Percentiles rank a stretch among this genome's conserved stretches.
phyloP scores from a whole-genome alignment of 2,329 filamentous ascomycete genomes.

The Diaporthe citriasiana region DNA sequence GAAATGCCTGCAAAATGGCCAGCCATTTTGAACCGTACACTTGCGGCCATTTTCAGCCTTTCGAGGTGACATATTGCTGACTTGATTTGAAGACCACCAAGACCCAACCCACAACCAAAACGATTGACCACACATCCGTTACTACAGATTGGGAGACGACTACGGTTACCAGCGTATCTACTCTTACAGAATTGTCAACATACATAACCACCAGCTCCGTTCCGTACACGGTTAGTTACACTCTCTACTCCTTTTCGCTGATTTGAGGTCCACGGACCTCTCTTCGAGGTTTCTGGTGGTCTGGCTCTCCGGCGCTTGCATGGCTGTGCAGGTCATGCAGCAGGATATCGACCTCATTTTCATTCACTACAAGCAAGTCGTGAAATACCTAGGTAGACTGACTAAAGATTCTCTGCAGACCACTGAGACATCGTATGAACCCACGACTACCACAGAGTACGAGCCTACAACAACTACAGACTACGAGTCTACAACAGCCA shows the following conservation, averaged over 20 bases:
- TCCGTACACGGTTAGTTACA: slow-evolving; percentile 10
- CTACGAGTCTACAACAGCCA: background rate
- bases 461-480: background rate
- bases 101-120: background rate
- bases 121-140: background rate
- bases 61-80: background rate
- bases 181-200: background rate
- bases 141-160: background rate
- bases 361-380: background rate
- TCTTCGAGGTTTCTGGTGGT: background rate
- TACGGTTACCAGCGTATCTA: background rate
- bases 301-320: background rate
- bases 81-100: background rate
- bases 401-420: background rate
- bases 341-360: background rate
- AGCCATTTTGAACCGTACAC: background rate
- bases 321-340: no score
- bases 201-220: slow-evolving; percentile 23
- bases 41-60: background rate
- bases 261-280: no score
- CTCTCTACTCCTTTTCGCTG: background rate
- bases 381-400: background rate
- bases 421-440: background rate
- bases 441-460: slow-evolving; percentile 2
- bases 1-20: background rate